phyloP scores from a whole-genome alignment of 1,284 basidiomycete species.

The Trametes versicolor region DNA sequence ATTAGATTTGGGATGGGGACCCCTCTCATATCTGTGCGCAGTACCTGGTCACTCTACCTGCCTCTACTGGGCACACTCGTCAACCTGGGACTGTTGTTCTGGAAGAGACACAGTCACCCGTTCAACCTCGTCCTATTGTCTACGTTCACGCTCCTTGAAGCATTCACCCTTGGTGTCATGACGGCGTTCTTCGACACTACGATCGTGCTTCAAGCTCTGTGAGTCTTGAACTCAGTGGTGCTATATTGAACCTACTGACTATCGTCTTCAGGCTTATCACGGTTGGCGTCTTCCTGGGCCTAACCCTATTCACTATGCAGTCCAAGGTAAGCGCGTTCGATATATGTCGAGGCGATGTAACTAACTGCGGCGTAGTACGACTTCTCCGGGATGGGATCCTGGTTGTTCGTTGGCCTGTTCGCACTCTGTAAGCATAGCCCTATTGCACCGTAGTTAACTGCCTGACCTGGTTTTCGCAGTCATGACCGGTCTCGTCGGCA shows the following conservation, averaged over 20 bases:
- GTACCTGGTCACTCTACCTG: constrained; percentile 79
- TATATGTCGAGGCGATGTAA: not conserved
- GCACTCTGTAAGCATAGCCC: constrained; percentile 63
- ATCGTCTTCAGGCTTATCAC: constrained; percentile 74
- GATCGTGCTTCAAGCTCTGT: constrained; percentile 90
- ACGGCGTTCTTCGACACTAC: constrained; percentile 79
- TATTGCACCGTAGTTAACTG: not conserved
- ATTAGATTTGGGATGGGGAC: constrained; percentile 7
- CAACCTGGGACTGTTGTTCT: constrained; percentile 82
- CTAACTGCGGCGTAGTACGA: constrained; percentile 69
- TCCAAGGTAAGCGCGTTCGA: constrained; percentile 64
- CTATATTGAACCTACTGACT: constrained; percentile 20
- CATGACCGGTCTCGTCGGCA: constrained; percentile 79
- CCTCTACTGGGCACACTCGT: constrained; percentile 80
- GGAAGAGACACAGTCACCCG: constrained; percentile 89
- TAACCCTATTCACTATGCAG: constrained; percentile 88
- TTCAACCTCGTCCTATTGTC: constrained; percentile 82
- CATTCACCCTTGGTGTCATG: constrained; percentile 81
- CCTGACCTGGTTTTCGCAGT: constrained; percentile 49
- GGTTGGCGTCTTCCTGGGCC: constrained; percentile 85
- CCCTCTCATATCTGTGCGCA: constrained; percentile 42
- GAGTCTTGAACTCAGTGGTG: constrained; percentile 43
- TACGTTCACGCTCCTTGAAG: constrained; percentile 83
- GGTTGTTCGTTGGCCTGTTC: constrained; percentile 81
- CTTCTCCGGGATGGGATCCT: constrained; percentile 86